Base-by-base conservation (phyloP, 306 rosid genomes). In the Oxytropis ochrocephala region DNA sequence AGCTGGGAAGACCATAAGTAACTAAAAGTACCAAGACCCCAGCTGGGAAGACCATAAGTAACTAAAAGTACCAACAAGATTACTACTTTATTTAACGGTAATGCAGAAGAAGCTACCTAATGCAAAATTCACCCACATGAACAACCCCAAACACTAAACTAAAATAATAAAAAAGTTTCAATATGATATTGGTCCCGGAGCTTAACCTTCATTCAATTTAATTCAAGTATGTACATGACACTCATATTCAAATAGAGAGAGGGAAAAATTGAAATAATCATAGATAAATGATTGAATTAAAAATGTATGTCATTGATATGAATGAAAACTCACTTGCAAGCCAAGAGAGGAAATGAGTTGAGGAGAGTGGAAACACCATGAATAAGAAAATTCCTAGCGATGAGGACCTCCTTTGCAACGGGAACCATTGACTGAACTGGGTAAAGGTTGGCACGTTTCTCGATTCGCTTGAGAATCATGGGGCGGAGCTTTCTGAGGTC, bases 311-410 rank as follows among this genome's bases (percentile, higher is more conserved):
- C 18, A 52, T 5, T 2, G 1, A 1, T 11, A 67, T 3, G 17
- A 33, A 71, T 33, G 6, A 53, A 65, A n/a, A 79, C 88, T 86
- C 65, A 94, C 96, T 85, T 88, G 97, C 96, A 91, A 46, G 90
- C 79, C 82, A 89, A 21, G 65, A 87, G 61, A 5, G 97, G 93
- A 54, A 84, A 42, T 58, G 51, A 46, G 8, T 80, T 80, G 52
- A 89, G 86, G 64, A 87, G 95, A 43, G 83, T 70, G 10, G 97
- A 86, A 61, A 91, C 96, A 30, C 97, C 97, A 49, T 81, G 77
- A 32, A 83, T 67, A 71, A 89, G 82, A 50, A 39, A 5, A 48
- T 70, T 70, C 78, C 95, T 75, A 8, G 93, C 81, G 13, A 76
- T 54, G 38, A 91, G 85, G 7, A 84, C 95, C 76, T 87, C 84